These are phyloP conservation scores for Pleurotus salmoneostramineus DNA, from an alignment of 768 basidiomycete species.

Conservation along the genomic window DNA sequence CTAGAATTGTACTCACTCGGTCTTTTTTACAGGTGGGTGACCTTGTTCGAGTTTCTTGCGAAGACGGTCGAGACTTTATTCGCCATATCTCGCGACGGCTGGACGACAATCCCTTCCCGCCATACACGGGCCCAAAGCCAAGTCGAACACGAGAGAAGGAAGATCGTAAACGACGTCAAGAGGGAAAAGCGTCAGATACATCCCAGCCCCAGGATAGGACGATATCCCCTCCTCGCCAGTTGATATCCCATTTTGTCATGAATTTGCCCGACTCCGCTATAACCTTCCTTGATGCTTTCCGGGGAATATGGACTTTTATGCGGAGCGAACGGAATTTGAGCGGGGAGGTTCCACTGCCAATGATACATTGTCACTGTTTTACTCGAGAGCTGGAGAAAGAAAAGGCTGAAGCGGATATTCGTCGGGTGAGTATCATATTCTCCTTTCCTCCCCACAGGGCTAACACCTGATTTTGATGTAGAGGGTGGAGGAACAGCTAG, in stretches of 20 bases:
- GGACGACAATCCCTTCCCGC: constrained; percentile 65
- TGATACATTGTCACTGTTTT: constrained; percentile 96
- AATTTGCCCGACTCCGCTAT: constrained; percentile 94
- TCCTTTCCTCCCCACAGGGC: constrained; percentile 11
- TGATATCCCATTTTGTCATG: constrained; percentile 92
- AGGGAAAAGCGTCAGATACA: constrained; percentile 14
- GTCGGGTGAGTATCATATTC: constrained; percentile 49
- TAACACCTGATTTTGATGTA: constrained; percentile 25
- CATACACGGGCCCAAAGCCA: constrained; percentile 44
- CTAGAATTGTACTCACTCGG: constrained; percentile 1
- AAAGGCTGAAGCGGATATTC: constrained; percentile 74
- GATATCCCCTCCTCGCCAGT: constrained; percentile 35
- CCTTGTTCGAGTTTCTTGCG: constrained; percentile 67
- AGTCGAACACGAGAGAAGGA: constrained; percentile 40
- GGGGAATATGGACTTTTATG: constrained; percentile 54
- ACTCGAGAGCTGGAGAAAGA: constrained; percentile 74
- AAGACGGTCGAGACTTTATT: constrained; percentile 90
- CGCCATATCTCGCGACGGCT: constrained; percentile 46
- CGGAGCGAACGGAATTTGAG: constrained; percentile 1
- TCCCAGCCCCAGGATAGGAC: constrained; percentile 9
- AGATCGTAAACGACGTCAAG: constrained; percentile 35
- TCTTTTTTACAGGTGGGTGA: constrained; percentile 53
- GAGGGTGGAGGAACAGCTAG: constrained; percentile 71
- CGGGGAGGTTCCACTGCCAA: constrained; percentile 63
- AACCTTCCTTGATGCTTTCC: constrained; percentile 84